These are phyloP conservation scores for Eimeria maxima DNA, from an alignment of 169 alveolate genomes.

Conservation along the genomic window DNA sequence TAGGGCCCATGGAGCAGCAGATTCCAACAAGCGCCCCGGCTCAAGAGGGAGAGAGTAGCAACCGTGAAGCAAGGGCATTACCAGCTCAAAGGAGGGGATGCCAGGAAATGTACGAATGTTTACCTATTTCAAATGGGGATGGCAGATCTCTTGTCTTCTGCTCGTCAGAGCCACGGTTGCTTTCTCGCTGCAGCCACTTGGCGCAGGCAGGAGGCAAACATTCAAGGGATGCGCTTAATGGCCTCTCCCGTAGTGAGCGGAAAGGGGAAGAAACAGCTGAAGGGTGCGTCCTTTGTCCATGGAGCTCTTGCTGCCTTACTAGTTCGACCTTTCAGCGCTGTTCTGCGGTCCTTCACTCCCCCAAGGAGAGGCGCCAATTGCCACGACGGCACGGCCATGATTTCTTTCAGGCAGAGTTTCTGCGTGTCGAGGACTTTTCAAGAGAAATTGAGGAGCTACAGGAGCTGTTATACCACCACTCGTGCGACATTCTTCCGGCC, in stretches of 20 bases:
- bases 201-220: not conserved
- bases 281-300: not conserved
- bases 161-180: not conserved
- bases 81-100: not conserved
- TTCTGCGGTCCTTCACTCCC: not conserved
- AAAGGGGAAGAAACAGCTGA: not conserved
- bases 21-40: not conserved
- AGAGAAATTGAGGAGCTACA: not conserved
- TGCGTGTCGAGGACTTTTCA: constrained; percentile 3
- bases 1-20: constrained; percentile 3
- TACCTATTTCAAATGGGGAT: not conserved
- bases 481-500: constrained; percentile 1
- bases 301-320: constrained; percentile 6
- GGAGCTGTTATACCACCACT: not conserved
- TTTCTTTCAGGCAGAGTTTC: not conserved
- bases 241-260: not conserved
- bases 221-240: not conserved
- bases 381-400: not conserved
- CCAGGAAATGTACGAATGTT: not conserved
- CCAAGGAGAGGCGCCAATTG: not conserved
- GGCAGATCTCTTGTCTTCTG: not conserved
- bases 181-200: not conserved
- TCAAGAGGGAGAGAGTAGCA: not conserved
- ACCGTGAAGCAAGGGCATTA: not conserved
- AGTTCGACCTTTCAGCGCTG: not conserved